Conservation (phyloP, 176 grass and related monocot species). For the Secale cereale region DNA sequence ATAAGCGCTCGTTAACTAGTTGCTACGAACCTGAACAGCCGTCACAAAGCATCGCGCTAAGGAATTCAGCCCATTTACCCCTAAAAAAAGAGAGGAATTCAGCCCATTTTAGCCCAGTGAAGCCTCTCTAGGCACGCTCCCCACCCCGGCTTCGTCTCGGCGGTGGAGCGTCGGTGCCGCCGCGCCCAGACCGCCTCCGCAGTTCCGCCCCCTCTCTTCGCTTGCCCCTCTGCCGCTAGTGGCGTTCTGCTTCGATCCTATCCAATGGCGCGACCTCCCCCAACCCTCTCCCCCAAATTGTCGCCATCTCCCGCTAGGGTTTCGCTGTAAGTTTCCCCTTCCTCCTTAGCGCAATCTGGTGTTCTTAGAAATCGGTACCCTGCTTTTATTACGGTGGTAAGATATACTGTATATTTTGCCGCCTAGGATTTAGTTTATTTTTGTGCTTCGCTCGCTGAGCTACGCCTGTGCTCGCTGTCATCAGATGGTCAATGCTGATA, state of each 20-base stretch:
- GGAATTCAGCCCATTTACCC: not conserved
- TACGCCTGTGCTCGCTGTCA: not conserved
- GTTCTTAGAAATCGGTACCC: not conserved
- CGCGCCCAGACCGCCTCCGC: not conserved
- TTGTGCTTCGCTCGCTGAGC: not conserved
- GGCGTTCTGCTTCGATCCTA: no score
- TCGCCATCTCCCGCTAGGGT: constrained; percentile 19
- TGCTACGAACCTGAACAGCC: no score
- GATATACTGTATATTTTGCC: not conserved
- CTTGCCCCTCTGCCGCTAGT: no score
- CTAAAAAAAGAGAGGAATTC: no score
- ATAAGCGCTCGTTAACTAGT: no score
- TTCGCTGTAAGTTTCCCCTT: not conserved
- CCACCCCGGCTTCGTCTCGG: not conserved
- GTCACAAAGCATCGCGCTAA: no score
- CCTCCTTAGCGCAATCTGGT: not conserved
- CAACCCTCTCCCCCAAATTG: not conserved
- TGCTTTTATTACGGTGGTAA: not conserved
- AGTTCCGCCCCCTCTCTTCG: not conserved
- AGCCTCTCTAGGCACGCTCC: not conserved
- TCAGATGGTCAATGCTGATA: not conserved
- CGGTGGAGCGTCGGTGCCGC: not conserved
- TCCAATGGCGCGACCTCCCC: not conserved
- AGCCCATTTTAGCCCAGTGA: not conserved
- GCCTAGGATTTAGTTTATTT: not conserved